Evolutionary conservation across 805 yeast genomes (phyloP), one percentile per base, ranked within the genome.

Genomic region (Blastobotrys parvus): DNA sequence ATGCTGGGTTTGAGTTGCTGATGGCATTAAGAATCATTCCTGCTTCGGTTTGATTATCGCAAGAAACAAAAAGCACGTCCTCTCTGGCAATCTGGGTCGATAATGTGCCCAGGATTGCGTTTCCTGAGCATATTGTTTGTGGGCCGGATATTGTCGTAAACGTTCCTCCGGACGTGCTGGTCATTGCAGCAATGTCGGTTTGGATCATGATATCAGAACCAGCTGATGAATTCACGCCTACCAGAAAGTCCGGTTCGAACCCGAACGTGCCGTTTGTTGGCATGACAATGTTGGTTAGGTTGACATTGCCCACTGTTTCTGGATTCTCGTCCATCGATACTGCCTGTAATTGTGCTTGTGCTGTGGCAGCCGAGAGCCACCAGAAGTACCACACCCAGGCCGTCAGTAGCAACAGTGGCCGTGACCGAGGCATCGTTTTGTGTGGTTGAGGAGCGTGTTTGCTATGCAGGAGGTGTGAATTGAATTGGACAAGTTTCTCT

Each of bases 11-110:
- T 3, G 47, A 46, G 37, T 35, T 34, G 19, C 41, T 37, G 19
- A 51, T 39, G 16, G 39, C 18, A n/a, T 43, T 36, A 17, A 55
- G 48, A 32, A 50, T 34, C 15, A 33, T 40, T 1, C 47, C 45
- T n/a, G 53, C 51, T 39, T 35, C 18, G 13, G 29, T 37, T 8
- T 31, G 35, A 37, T 49, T 45, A 44, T 55, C 59, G 40, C 59
- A 55, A 13, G 45, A 16, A 7, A 55, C 44, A 35, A 55, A 22
- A 1, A 55, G 57, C 3, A 54, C 45, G 30, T 38, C 36, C 31
- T 43, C 17, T 48, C 44, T 34, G 36, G 41, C 31, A 45, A 38
- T 2, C 30, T 23, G 17, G 43, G 17, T 3, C 33, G 21, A 15
- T 27, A 16, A 27, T 35, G 39, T 35, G 25, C 35, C 23, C 31